A percentile compares a stretch with the other conserved stretches of the same genome.
Evolutionary conservation across 169 alveolate species (phyloP).

Genomic region (Cystoisospora suis): DNA sequence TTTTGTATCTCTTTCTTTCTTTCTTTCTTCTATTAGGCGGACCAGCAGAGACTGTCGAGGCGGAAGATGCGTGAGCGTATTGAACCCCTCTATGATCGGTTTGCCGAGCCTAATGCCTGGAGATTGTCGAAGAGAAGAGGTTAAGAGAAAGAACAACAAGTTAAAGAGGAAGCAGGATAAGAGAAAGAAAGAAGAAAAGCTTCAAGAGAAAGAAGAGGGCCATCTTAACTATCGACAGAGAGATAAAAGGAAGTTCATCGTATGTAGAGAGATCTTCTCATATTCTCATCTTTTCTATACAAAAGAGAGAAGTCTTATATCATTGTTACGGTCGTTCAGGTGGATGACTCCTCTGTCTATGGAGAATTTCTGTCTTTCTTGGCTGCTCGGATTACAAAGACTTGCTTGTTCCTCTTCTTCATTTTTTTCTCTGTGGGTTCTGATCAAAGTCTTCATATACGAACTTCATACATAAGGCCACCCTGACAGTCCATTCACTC

Average conservation of each 20-base stretch:
- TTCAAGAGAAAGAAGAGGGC: slow-evolving; percentile 22
- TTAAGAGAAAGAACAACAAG: neutral
- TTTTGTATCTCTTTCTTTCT: neutral
- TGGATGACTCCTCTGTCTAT: no score
- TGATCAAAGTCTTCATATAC: no score
- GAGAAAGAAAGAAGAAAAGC: neutral
- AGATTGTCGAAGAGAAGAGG: slow-evolving; percentile 82
- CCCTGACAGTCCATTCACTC: no score
- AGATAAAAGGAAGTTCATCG: neutral
- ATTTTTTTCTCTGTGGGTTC: no score
- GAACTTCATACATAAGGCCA: no score
- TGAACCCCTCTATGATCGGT: slow-evolving; percentile 93
- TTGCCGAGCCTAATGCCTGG: slow-evolving; percentile 98
- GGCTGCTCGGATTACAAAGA: no score
- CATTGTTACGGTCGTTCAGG: no score
- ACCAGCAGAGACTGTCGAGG: slow-evolving; percentile 87
- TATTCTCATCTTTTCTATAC: no score
- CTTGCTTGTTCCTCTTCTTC: no score
- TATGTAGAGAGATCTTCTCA: no score
- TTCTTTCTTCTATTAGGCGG: slow-evolving; percentile 72
- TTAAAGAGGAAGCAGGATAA: neutral
- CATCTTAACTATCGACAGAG: neutral
- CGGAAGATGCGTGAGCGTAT: slow-evolving; percentile 93
- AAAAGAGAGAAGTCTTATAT: no score
- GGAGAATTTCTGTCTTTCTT: no score